Percentiles rank a stretch among this genome's conserved stretches.
phyloP scores from a whole-genome alignment of 805 yeast species.

The Candida maesae region DNA sequence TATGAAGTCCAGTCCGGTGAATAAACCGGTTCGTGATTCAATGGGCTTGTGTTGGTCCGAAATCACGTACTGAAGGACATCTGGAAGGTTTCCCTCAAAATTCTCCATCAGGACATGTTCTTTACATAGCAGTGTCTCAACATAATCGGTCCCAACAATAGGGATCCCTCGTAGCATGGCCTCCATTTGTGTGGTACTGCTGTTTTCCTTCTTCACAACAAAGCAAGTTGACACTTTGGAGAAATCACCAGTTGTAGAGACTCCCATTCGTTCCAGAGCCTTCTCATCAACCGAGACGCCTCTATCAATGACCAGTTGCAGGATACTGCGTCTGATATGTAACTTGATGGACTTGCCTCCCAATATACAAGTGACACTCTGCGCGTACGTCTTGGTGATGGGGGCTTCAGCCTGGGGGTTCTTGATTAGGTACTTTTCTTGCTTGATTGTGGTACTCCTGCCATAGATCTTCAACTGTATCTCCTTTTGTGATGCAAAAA shows the following conservation, averaged over 20 bases:
- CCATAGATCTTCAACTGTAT: not conserved
- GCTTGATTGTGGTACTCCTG: not conserved
- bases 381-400: not conserved
- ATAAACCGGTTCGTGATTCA: conserved; percentile 21
- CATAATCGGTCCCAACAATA: conserved; percentile 25
- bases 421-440: not conserved
- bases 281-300: not conserved
- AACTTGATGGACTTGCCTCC: not conserved
- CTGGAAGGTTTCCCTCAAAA: conserved; percentile 26
- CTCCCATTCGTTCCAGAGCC: conserved; percentile 1
- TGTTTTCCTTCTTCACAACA: not conserved
- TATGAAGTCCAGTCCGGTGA: conserved; percentile 25
- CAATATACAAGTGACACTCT: not conserved
- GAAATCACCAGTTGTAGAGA: not conserved
- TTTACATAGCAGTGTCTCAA: conserved; percentile 15
- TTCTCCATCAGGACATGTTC: conserved; percentile 15
- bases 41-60: conserved; percentile 24
- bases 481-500: not conserved
- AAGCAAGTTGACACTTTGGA: conserved; percentile 5
- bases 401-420: too few relatives aligned
- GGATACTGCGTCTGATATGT: not conserved
- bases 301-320: not conserved
- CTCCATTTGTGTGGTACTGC: conserved; percentile 15
- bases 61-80: conserved; percentile 21
- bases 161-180: conserved; percentile 32